phyloP scores from a whole-genome alignment of 2,329 filamentous ascomycete species.

The Scedosporium apiospermum region DNA sequence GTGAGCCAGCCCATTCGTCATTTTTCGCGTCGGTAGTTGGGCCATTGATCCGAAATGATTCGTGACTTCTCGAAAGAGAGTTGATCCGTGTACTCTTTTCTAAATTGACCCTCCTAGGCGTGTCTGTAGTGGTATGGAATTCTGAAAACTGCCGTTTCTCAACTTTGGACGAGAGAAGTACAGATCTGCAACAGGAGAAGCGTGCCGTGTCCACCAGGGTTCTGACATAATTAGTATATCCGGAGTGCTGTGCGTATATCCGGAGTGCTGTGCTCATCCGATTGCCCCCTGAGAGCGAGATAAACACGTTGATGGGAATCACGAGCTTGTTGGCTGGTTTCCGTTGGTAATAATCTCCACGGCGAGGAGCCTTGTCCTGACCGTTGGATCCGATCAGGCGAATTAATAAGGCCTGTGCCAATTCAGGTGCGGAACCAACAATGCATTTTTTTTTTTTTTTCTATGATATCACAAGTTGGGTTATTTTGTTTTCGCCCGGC shows the following conservation, averaged over 20 bases:
- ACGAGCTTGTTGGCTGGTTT: conserved; percentile 1
- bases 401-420: not conserved
- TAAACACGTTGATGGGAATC: conserved; percentile 3
- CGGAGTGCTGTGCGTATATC: too few species aligned
- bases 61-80: not conserved
- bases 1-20: not conserved
- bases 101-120: not conserved
- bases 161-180: not conserved
- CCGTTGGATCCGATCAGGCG: not conserved
- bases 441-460: not conserved
- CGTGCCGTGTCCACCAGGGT: not conserved
- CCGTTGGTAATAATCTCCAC: not conserved
- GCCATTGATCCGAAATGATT: conserved; percentile 1
- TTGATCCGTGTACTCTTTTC: not conserved
- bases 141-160: too few species aligned
- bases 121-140: not conserved
- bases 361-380: not conserved
- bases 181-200: not conserved
- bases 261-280: too few species aligned
- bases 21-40: conserved; percentile 2
- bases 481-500: not conserved
- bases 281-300: not conserved
- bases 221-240: not conserved
- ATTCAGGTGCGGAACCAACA: not conserved
- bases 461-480: not conserved